Evolutionary conservation across 1,284 basidiomycete genomes (phyloP).

Genomic region (Termitomyces sp.): DNA sequence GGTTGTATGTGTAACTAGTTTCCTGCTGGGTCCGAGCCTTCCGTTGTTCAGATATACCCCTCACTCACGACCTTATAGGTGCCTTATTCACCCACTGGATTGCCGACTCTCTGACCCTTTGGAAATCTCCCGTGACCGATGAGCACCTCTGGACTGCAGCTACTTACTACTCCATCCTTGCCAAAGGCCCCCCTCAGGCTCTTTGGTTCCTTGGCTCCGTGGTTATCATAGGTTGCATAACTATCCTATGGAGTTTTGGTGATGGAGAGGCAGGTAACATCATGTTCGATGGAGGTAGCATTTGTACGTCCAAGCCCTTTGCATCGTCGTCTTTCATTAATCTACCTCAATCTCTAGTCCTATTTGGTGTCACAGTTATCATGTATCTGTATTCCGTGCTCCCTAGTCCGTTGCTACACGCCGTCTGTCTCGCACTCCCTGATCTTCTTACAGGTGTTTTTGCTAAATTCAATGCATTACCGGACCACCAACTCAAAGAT

Average conservation of each 20-base stretch:
- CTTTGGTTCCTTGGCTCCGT: conserved; percentile 52
- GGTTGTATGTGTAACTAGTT: conserved; percentile 70
- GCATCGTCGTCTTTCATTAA: conserved; percentile 4
- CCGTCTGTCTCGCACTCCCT: conserved; percentile 5
- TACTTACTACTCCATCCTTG: conserved; percentile 70
- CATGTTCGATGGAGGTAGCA: conserved; percentile 84
- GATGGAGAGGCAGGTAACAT: conserved; percentile 75
- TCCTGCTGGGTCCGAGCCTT: conserved; percentile 63
- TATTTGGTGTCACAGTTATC: conserved; percentile 62
- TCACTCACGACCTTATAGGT: conserved; percentile 31
- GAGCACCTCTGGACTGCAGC: conserved; percentile 75
- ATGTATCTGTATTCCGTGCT: conserved; percentile 71
- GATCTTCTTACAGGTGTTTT: conserved; percentile 40
- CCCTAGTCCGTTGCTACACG: conserved; percentile 55
- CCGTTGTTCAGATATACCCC: neutral
- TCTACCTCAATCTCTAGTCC: conserved; percentile 40
- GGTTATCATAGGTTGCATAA: conserved; percentile 53
- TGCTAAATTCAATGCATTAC: conserved; percentile 52
- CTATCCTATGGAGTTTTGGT: conserved; percentile 69
- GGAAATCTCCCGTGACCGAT: conserved; percentile 78
- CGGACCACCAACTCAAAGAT: conserved; percentile 40
- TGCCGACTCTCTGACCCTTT: conserved; percentile 77
- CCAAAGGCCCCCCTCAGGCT: conserved; percentile 53
- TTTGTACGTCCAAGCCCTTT: conserved; percentile 48
- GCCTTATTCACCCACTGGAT: conserved; percentile 83